Conservation (phyloP, 2,329 filamentous ascomycete genomes). For the Gyromitra esculenta region DNA sequence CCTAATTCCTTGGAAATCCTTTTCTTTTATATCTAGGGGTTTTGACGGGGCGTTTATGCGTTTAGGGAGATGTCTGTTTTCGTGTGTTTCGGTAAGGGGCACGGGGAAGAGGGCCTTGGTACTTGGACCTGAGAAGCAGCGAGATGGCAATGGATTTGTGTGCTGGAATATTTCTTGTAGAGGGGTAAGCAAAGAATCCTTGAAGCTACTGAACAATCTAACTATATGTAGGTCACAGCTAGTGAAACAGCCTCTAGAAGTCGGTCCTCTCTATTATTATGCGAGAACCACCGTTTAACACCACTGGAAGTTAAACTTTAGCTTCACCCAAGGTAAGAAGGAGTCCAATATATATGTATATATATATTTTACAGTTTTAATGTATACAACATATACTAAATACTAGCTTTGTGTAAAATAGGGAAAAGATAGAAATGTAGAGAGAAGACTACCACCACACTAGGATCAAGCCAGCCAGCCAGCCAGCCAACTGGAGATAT, state of each 20-base stretch:
- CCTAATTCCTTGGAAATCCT: no score
- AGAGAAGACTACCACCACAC: slow-evolving; percentile 1
- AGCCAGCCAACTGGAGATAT: background rate
- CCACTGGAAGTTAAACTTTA: background rate
- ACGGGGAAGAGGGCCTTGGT: background rate
- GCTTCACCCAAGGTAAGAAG: background rate
- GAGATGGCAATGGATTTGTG: background rate
- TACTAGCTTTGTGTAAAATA: background rate
- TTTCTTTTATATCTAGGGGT: no score
- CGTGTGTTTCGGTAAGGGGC: no score
- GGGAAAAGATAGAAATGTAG: background rate
- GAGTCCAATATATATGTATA: background rate
- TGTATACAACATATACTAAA: slow-evolving; percentile 5
- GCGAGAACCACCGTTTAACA: no score
- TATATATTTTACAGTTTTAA: background rate
- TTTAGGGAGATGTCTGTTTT: background rate
- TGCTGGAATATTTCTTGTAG: background rate
- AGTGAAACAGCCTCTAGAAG: background rate
- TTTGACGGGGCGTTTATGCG: background rate
- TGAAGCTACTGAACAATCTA: background rate
- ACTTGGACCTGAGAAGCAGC: background rate
- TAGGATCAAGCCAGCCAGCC: background rate
- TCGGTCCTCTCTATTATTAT: no score
- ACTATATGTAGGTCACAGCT: background rate
- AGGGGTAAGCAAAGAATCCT: background rate